Evolutionary conservation across 768 basidiomycete species (phyloP).

Genomic region (Myochromella boudieri): DNA sequence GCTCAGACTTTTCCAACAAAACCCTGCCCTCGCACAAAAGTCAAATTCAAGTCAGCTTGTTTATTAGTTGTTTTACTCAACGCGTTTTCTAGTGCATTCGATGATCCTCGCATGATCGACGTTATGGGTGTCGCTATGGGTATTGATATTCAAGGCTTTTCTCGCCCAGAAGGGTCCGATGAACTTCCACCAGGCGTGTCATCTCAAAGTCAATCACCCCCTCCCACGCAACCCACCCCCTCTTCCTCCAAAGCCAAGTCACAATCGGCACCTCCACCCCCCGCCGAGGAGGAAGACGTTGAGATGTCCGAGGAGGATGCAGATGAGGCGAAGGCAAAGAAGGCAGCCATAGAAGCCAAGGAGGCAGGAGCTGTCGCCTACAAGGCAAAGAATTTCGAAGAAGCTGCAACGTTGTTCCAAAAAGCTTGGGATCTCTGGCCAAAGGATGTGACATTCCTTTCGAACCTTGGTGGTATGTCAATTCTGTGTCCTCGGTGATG

Average conservation of each 20-base stretch:
- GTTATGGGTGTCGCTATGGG: conserved; percentile 93
- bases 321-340: conserved; percentile 73
- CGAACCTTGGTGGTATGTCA: conserved; percentile 77
- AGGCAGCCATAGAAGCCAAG: conserved; percentile 79
- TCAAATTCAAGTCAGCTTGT: conserved; percentile 26
- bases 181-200: conserved; percentile 67
- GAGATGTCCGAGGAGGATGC: conserved; percentile 69
- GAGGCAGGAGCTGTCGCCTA: conserved; percentile 77
- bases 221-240: conserved; percentile 40
- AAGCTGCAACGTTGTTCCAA: conserved; percentile 73
- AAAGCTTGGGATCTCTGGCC: conserved; percentile 94
- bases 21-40: conserved; percentile 64
- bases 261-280: conserved; percentile 36
- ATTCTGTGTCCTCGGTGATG: neutral
- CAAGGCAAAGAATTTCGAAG: conserved; percentile 81
- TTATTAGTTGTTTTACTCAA: conserved; percentile 4
- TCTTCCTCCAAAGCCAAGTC: conserved; percentile 47
- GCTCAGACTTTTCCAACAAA: conserved; percentile 67
- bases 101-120: conserved; percentile 92
- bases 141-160: conserved; percentile 86
- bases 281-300: conserved; percentile 52
- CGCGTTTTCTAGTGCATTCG: conserved; percentile 43
- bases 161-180: conserved; percentile 80
- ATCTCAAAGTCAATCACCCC: conserved; percentile 25
- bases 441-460: conserved; percentile 91